phyloP scores from a whole-genome alignment of 371 early-diverging fungal genomes.

The Conidiobolus incongruus region DNA sequence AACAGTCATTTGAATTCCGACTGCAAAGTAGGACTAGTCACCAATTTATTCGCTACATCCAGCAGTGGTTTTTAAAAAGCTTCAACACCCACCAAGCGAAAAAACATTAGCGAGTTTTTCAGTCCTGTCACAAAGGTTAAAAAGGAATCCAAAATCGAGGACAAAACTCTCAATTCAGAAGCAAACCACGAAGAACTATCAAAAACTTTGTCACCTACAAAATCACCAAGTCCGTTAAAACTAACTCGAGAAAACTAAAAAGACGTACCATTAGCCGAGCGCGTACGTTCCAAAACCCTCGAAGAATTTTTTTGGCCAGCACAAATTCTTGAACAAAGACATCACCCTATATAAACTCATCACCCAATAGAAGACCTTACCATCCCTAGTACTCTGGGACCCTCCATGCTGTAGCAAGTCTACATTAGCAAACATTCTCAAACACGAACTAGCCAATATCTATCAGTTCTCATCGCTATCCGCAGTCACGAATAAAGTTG shows the following conservation, averaged over 20 bases:
- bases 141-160: not conserved
- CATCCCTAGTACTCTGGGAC: constrained; percentile 47
- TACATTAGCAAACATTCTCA: constrained; percentile 45
- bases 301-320: constrained; percentile 52
- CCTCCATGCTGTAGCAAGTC: constrained; percentile 78
- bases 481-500: not conserved
- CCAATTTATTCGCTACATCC: no score
- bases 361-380: constrained; percentile 30
- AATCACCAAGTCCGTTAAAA: not conserved
- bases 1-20: no score
- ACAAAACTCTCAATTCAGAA: not conserved
- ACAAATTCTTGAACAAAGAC: constrained; percentile 31
- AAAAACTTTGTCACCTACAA: not conserved
- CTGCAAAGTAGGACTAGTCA: no score
- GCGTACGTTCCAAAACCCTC: constrained; percentile 35
- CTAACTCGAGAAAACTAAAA: not conserved
- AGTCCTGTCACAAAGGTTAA: not conserved
- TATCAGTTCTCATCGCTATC: not conserved
- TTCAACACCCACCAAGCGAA: not conserved
- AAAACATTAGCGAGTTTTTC: not conserved
- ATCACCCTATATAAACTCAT: constrained; percentile 38
- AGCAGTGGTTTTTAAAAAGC: no score
- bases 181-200: constrained; percentile 3
- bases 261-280: constrained; percentile 19
- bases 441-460: constrained; percentile 8